These are phyloP conservation scores for Teunomyces funiuensis DNA, from an alignment of 805 yeast genomes.

Conservation along the genomic window DNA sequence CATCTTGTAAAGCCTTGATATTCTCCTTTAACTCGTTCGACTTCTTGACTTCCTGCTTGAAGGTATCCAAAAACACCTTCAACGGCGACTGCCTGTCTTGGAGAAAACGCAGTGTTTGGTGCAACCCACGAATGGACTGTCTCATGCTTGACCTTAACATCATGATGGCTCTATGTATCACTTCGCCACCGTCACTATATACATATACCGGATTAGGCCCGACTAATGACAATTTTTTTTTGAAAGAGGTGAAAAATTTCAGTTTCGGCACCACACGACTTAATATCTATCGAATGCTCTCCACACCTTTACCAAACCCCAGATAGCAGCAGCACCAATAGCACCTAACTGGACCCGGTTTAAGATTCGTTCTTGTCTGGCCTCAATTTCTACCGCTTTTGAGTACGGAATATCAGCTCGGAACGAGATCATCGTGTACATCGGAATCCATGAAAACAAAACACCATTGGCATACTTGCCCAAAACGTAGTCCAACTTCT, in stretches of 20 bases:
- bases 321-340: constrained; percentile 9
- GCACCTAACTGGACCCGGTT: constrained; percentile 24
- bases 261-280: constrained; percentile 3
- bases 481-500: constrained; percentile 63
- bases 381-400: constrained; percentile 55
- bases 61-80: constrained; percentile 91
- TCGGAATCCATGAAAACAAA: constrained; percentile 65
- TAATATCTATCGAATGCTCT: not conserved
- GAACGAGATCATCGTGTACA: constrained; percentile 91
- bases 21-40: constrained; percentile 86
- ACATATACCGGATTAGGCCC: not conserved
- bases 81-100: constrained; percentile 63
- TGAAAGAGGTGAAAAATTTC: constrained; percentile 4
- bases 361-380: constrained; percentile 56
- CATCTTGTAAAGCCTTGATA: constrained; percentile 92
- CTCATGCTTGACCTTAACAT: constrained; percentile 9
- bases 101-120: not conserved
- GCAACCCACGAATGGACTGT: constrained; percentile 5
- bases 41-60: constrained; percentile 87
- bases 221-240: not conserved
- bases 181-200: constrained; percentile 4
- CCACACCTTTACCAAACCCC: constrained; percentile 8
- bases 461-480: constrained; percentile 55
- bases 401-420: constrained; percentile 79
- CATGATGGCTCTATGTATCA: constrained; percentile 1